A percentile compares a stretch with the other conserved stretches of the same genome.
These are phyloP conservation scores for Xylaria acuta DNA, from an alignment of 495 filamentous ascomycete genomes.

Conservation along the genomic window DNA sequence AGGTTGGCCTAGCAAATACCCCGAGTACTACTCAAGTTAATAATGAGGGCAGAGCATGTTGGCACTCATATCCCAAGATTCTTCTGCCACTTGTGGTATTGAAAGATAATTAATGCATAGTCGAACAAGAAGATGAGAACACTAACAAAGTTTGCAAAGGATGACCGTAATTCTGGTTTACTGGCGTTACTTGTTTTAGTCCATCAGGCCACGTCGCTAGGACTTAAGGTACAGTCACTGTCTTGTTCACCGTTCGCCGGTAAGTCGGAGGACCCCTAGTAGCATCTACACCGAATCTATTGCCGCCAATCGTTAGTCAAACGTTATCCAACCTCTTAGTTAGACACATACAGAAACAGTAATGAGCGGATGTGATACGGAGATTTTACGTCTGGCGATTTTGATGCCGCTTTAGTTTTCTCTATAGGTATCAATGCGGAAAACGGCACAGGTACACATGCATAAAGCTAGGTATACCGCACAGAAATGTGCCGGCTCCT, in stretches of 20 bases:
- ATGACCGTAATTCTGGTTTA: neutral
- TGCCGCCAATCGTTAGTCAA: neutral
- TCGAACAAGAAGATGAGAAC: neutral
- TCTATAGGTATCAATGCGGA: neutral
- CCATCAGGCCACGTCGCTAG: neutral
- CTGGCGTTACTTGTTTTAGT: neutral
- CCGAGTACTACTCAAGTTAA: neutral
- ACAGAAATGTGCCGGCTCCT: neutral
- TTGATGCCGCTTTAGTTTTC: constrained; percentile 7
- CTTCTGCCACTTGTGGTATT: neutral
- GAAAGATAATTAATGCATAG: neutral
- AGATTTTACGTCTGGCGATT: neutral
- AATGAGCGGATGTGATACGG: constrained; percentile 1
- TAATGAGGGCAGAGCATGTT: neutral
- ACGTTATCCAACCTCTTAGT: neutral
- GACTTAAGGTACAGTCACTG: neutral
- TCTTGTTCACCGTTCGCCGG: neutral
- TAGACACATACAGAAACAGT: neutral
- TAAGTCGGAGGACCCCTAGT: neutral
- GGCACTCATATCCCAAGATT: neutral
- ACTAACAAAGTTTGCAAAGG: neutral
- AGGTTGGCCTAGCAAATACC: neutral
- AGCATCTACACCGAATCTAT: neutral
- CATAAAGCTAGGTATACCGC: neutral
- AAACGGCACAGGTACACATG: constrained; percentile 2